These are phyloP conservation scores for Wickerhamomyces xylosicus DNA, from an alignment of 805 yeast species.

Conservation along the genomic window DNA sequence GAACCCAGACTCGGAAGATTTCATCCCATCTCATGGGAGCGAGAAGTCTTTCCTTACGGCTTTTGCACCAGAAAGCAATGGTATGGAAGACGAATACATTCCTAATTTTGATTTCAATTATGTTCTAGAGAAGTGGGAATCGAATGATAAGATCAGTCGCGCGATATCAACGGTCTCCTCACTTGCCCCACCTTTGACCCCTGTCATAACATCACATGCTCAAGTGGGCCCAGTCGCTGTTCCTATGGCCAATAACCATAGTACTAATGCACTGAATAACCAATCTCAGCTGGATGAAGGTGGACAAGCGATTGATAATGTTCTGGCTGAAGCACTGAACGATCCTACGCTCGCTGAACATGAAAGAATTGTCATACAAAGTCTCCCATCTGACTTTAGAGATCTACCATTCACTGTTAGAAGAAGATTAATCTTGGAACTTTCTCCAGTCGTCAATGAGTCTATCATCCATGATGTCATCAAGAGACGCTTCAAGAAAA, in stretches of 20 bases:
- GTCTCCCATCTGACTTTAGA: conserved; percentile 41
- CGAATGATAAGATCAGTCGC: conserved; percentile 9
- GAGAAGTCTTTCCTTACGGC: too few species aligned
- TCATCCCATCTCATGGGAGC: too few species aligned
- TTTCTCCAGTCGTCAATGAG: conserved; percentile 24
- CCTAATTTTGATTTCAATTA: conserved; percentile 58
- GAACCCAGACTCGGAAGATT: conserved; percentile 1
- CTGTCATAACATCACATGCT: conserved; percentile 22
- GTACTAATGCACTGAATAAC: conserved; percentile 8
- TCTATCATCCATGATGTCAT: conserved; percentile 19
- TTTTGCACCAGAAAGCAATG: too few species aligned
- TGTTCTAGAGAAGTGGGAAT: conserved; percentile 39
- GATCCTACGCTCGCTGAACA: neutral
- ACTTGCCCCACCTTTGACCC: conserved; percentile 10
- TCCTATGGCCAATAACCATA: conserved; percentile 17
- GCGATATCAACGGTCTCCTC: conserved; percentile 9
- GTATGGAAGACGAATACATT: conserved; percentile 67
- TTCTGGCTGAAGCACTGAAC: conserved; percentile 13
- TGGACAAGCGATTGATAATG: neutral
- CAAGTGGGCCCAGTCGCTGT: conserved; percentile 26
- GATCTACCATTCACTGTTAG: conserved; percentile 54
- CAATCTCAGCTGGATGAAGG: neutral
- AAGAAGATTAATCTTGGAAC: conserved; percentile 28
- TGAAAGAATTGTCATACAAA: conserved; percentile 20
- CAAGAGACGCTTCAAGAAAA: conserved; percentile 18